Percentiles rank a stretch among this genome's conserved stretches.
Conservation (phyloP, 768 basidiomycete genomes). For the Clavulina sp. region DNA sequence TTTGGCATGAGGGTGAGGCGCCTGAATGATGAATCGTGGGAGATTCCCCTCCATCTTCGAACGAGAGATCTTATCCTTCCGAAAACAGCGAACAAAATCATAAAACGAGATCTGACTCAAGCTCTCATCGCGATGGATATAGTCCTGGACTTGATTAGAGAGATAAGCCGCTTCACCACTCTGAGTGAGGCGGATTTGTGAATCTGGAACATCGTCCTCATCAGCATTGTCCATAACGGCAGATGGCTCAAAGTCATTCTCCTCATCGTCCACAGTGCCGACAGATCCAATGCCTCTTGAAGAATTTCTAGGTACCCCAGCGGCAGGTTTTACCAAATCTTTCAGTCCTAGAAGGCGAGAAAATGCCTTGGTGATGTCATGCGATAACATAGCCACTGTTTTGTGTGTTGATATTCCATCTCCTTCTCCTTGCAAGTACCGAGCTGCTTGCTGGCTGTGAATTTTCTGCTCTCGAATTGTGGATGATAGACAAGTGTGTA, state of each 20-base stretch:
- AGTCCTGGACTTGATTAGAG: slow-evolving; percentile 17
- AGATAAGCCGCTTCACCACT: slow-evolving; percentile 4
- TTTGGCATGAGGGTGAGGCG: slow-evolving; percentile 1
- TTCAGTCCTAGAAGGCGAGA: slow-evolving; percentile 14
- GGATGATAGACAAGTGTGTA: slow-evolving; percentile 21
- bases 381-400: slow-evolving; percentile 15
- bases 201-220: slow-evolving; percentile 13
- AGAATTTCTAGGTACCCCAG: slow-evolving; percentile 7
- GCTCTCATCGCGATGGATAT: slow-evolving; percentile 12
- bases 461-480: slow-evolving; percentile 17
- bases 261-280: background rate
- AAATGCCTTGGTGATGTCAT: slow-evolving; percentile 19
- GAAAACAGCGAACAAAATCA: slow-evolving; percentile 15
- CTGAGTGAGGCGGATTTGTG: slow-evolving; percentile 4
- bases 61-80: slow-evolving; percentile 9
- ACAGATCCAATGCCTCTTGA: background rate
- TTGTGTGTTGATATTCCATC: slow-evolving; percentile 17
- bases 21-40: background rate
- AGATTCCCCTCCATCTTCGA: background rate
- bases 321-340: slow-evolving; percentile 16
- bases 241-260: background rate
- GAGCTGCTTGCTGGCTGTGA: slow-evolving; percentile 27
- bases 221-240: background rate
- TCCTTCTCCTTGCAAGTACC: slow-evolving; percentile 25
- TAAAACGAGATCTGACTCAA: slow-evolving; percentile 16